Base-by-base conservation (phyloP, 805 yeast genomes). In the Kluyveromyces aestuarii region DNA sequence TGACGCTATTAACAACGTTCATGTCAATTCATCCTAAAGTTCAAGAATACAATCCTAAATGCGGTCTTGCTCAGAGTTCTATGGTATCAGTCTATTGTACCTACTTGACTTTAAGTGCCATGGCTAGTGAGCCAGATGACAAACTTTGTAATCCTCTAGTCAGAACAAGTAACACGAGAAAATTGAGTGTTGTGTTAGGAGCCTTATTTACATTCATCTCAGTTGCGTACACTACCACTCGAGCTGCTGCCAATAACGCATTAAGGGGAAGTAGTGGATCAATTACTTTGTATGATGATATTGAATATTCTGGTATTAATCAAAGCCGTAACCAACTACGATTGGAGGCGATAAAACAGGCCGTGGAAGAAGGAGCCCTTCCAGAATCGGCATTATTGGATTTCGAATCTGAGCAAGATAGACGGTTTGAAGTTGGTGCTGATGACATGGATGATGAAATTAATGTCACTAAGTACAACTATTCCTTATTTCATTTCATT, bases 41-140 rank as follows among this genome's bases (percentile, higher is more conserved):
- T 18, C 98, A 93, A 67, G 97, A 88, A 62, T 80, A 77, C 60
- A 95, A 95, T 66, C 95, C 98, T 6, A 87, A 85, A 56, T 96
- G 96, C 1, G 99, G 99, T 1, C 72, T 93, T 45, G 97, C 99
- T 2, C 99, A 93, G 70, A 77, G 96, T 10, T 89, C 96, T 14
- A 90, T 95, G 90, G 98, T 95, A 37, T 82, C 91, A 11, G 76
- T 89, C 19, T 93, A 93, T 67, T 88, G 98, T 66, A 85, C 97
- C 0, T 93, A 93, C 62, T 71, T 93, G 57, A 81, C 89, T 2
- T 79, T 93, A 72, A 82, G 93, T 51, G 99, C 98, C 0, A 95
- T 93, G 57, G 84, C 96, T 1, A 82, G 96, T 11, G 98, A 91
- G 66, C 99, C 99, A 0, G 99, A 93, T 68, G 98, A 91, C 69